These are phyloP conservation scores for Melaleuca alternifolia DNA, from an alignment of 345 rosid species.

Conservation along the genomic window DNA sequence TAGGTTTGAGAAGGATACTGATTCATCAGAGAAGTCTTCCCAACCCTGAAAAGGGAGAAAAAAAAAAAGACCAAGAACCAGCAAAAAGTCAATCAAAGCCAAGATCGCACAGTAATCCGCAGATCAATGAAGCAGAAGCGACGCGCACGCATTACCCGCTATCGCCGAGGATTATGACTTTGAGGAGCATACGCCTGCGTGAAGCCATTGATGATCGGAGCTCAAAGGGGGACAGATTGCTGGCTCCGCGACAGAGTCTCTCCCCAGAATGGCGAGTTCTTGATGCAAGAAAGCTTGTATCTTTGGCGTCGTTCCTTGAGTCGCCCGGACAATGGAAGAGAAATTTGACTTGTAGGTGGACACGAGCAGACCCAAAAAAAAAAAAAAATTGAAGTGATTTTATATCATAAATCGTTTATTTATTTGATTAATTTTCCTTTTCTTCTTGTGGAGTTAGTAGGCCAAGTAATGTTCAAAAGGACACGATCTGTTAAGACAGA, in stretches of 20 bases:
- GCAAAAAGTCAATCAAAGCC: background rate
- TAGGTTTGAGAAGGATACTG: slow-evolving; percentile 6
- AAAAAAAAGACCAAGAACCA: background rate
- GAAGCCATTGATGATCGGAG: slow-evolving; percentile 4
- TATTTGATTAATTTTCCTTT: background rate
- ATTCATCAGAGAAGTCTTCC: slow-evolving; percentile 17
- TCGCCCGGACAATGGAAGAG: background rate
- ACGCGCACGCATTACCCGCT: slow-evolving; percentile 4
- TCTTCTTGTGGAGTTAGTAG: background rate
- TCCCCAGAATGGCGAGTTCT: background rate
- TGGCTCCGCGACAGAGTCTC: background rate
- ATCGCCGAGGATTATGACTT: slow-evolving; percentile 11
- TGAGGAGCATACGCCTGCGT: slow-evolving; percentile 8
- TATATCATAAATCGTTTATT: background rate
- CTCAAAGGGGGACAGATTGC: background rate
- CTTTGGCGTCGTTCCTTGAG: background rate
- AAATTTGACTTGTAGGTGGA: background rate
- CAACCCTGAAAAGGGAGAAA: slow-evolving; percentile 4
- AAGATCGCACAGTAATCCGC: background rate
- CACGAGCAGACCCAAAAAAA: background rate
- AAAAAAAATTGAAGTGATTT: background rate
- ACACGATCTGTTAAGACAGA: background rate
- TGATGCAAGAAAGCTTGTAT: background rate
- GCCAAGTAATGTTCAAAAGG: background rate
- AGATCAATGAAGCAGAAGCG: background rate